Evolutionary conservation across 192 early-diverging fungal genomes (phyloP).

Genomic region (Backusella tarrabulga): DNA sequence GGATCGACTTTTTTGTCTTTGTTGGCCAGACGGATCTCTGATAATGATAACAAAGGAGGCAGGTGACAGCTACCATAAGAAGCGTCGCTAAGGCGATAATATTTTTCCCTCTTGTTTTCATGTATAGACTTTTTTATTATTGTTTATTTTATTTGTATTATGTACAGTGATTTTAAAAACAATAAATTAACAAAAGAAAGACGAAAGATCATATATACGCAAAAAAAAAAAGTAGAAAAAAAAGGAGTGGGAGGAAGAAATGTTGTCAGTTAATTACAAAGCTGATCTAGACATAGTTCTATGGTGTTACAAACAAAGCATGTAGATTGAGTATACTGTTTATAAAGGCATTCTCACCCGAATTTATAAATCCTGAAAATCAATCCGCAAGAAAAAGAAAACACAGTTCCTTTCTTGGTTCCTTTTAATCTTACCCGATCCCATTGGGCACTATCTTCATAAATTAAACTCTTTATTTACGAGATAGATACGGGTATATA

Average conservation of each 20-base stretch:
- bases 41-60: background rate
- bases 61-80: background rate
- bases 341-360: background rate
- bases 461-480: background rate
- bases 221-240: background rate
- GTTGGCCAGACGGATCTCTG: background rate
- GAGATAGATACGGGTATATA: background rate
- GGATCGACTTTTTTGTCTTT: background rate
- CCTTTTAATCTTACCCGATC: constrained; percentile 3
- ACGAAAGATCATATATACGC: background rate
- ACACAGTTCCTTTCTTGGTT: background rate
- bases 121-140: background rate
- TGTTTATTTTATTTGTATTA: background rate
- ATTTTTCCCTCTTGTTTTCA: background rate
- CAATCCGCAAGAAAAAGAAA: background rate
- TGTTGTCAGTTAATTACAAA: background rate
- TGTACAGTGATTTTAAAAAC: background rate
- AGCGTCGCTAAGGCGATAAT: background rate
- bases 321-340: constrained; percentile 6
- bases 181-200: background rate
- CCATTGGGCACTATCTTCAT: background rate
- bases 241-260: background rate
- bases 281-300: background rate
- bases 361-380: constrained; percentile 5
- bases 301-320: background rate